These are phyloP conservation scores for Didymella lethalis DNA, from an alignment of 2,329 filamentous ascomycete genomes.

Conservation along the genomic window DNA sequence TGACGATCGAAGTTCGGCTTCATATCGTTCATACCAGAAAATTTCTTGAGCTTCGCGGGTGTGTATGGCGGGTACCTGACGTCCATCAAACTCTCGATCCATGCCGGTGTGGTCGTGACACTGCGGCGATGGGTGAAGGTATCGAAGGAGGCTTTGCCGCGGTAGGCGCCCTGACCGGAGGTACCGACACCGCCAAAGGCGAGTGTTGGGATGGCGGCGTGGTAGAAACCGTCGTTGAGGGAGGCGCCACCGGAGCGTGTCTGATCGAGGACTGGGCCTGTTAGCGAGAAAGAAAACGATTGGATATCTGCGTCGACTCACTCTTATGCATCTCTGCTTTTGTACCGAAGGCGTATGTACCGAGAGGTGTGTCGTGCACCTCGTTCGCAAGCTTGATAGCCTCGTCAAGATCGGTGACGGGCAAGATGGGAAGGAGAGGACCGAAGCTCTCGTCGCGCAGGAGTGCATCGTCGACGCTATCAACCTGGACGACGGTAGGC, in stretches of 20 bases:
- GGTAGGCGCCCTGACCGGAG: constrained; percentile 78
- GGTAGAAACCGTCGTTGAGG: constrained; percentile 69
- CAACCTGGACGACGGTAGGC: constrained; percentile 88
- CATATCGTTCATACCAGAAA: constrained; percentile 58
- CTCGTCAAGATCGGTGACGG: constrained; percentile 81
- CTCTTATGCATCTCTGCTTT: constrained; percentile 78
- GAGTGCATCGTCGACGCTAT: constrained; percentile 77
- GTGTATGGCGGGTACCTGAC: constrained; percentile 71
- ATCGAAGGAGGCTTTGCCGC: constrained; percentile 77
- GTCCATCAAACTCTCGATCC: constrained; percentile 72
- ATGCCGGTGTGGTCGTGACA: constrained; percentile 68
- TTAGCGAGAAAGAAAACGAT: background rate
- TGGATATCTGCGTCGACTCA: constrained; percentile 44
- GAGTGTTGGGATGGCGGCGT: constrained; percentile 73
- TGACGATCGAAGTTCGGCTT: constrained; percentile 69
- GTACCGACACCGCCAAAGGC: constrained; percentile 85
- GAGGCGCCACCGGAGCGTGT: constrained; percentile 61
- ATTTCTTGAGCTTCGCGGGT: constrained; percentile 62
- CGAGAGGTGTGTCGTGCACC: constrained; percentile 83
- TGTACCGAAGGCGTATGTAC: constrained; percentile 84
- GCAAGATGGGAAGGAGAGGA: constrained; percentile 84
- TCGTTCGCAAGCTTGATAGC: constrained; percentile 83
- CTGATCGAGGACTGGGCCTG: constrained; percentile 51
- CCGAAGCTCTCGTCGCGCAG: constrained; percentile 89
- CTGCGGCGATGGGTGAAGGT: constrained; percentile 69